phyloP scores from a whole-genome alignment of 2,329 filamentous ascomycete species.

The Cytospora schulzeri region DNA sequence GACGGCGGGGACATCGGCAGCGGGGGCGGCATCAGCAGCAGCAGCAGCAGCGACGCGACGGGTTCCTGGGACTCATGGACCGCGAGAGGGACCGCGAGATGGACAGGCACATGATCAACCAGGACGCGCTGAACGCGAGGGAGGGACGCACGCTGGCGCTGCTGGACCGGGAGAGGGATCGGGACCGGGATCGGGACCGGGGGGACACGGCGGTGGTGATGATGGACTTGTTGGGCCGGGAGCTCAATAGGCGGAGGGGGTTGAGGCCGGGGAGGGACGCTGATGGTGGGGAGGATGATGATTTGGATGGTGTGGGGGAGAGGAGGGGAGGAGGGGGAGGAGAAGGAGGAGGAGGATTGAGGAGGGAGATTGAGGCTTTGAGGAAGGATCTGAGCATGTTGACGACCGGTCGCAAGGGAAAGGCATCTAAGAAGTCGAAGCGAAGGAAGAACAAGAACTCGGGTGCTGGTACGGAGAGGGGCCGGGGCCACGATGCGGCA shows the following conservation, averaged over 20 bases:
- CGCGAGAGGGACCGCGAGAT: conserved; percentile 9
- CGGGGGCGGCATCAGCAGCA: too few relatives aligned
- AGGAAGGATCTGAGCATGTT: background rate
- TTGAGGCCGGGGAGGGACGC: background rate
- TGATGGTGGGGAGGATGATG: background rate
- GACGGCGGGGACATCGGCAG: too few relatives aligned
- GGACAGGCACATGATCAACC: conserved; percentile 12
- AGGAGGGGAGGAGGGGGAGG: background rate
- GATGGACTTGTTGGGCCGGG: conserved; percentile 3
- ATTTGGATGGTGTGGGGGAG: background rate
- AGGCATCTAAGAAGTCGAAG: background rate
- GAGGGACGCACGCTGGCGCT: conserved; percentile 14
- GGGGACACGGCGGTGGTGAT: background rate
- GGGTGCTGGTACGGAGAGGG: background rate
- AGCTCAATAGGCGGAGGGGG: conserved; percentile 6
- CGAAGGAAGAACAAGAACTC: background rate
- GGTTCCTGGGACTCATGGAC: conserved; percentile 1
- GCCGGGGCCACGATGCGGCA: background rate
- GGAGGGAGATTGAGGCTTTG: conserved; percentile 10
- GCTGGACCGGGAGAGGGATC: conserved; percentile 12
- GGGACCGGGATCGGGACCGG: too few relatives aligned
- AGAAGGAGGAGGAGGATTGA: background rate
- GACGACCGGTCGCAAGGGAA: background rate
- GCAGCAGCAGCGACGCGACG: background rate
- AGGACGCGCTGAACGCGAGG: conserved; percentile 2